These are phyloP conservation scores for Claviceps quebecensis DNA, from an alignment of 2,329 filamentous ascomycete species.

Conservation along the genomic window DNA sequence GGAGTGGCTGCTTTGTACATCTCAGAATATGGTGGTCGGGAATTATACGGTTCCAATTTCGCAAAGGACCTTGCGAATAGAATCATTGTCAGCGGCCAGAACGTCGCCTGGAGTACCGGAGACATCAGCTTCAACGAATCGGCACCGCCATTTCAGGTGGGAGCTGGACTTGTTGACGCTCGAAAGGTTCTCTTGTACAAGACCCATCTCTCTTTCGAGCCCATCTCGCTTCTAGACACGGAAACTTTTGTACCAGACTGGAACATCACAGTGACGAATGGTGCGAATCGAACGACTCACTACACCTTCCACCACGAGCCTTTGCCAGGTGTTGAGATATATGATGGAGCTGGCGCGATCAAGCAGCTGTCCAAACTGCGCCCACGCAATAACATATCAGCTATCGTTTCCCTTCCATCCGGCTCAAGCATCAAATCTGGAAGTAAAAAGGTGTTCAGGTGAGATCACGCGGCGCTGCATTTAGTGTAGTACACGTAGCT, in stretches of 20 bases:
- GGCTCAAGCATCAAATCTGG: conserved; percentile 15
- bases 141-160: conserved; percentile 26
- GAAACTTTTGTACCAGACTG: conserved; percentile 24
- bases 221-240: conserved; percentile 36
- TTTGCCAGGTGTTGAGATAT: conserved; percentile 24
- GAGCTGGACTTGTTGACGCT: conserved; percentile 33
- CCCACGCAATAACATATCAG: conserved; percentile 15
- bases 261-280: conserved; percentile 28
- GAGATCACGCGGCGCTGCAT: not conserved
- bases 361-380: conserved; percentile 14
- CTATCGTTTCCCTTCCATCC: conserved; percentile 16
- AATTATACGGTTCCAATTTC: conserved; percentile 21
- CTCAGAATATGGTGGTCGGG: conserved; percentile 26
- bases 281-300: conserved; percentile 21
- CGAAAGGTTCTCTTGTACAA: conserved; percentile 25
- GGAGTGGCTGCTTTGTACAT: conserved; percentile 35
- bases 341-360: conserved; percentile 17
- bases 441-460: conserved; percentile 16
- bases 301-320: conserved; percentile 28
- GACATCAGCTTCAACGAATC: conserved; percentile 7
- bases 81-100: conserved; percentile 21
- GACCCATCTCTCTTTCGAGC: conserved; percentile 23
- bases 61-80: conserved; percentile 19
- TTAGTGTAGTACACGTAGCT: not conserved
- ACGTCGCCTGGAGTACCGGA: conserved; percentile 16